Base-by-base conservation (phyloP, 495 filamentous ascomycete genomes). In the Hypoxylon lienhwacheense region DNA sequence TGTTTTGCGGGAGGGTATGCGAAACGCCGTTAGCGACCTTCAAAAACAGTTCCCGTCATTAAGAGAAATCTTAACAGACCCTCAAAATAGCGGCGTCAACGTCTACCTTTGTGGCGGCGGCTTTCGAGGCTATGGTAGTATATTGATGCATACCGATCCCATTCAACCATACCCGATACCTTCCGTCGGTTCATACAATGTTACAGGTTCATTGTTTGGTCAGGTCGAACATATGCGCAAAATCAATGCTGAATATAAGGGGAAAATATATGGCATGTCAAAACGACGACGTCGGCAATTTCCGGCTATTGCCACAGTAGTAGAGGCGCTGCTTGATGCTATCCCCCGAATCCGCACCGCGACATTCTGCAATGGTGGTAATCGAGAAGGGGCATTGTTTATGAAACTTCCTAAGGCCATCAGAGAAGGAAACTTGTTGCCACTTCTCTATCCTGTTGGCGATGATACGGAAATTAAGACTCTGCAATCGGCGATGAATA, bases 51-150 rank as follows among this genome's bases (percentile, higher is more conserved):
- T 90, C 15, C 64, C 74, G 7, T 64, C 68, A 1, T 68, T 75
- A 4, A 67, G 87, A 10, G 69, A 88, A 7, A 66, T 71, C 15
- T 55, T 76, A 35, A 59, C 53, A 2, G 69, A 69, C 10, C 66
- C 72, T n/a, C 64, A 70, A 2, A 51, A 67, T 5, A 75, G 73
- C 0, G 87, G 87, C 3, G 80, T 90, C 47, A 81, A 85, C 7
- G 75, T 97, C 1, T 92, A 92, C 66, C 81, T 97, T 36, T 95
- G 88, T 42, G 91, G 91, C 6, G 91, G 91, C 8, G 91, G 91
- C 0, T 96, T 96, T 66, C 78, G 91, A 11, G 91, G 91, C 20
- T 96, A 93, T 73, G 91, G 91, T 7, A 92, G 88, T 67, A 78
- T 95, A 21, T 73, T 96, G 11, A 86, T 95, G 79, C 75, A 83